Conservation (phyloP, 2,329 filamentous ascomycete genomes). For the Aureobasidium melanogenum region DNA sequence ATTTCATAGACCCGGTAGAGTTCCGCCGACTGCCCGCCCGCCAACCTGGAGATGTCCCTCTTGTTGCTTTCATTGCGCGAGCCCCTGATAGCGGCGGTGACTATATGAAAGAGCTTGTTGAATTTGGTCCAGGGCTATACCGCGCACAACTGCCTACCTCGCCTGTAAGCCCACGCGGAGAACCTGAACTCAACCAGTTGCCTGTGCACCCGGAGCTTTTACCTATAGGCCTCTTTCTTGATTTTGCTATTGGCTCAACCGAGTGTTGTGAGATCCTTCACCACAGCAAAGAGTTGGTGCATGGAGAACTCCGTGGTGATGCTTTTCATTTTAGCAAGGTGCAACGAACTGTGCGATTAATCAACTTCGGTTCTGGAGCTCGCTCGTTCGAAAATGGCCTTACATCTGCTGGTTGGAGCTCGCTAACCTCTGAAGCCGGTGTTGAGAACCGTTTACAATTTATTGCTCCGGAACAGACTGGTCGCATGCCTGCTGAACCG, state of each 20-base stretch:
- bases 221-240: conserved; percentile 67
- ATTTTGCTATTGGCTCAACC: conserved; percentile 83
- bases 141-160: conserved; percentile 16
- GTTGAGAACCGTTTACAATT: conserved; percentile 84
- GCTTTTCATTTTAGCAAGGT: conserved; percentile 78
- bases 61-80: conserved; percentile 75
- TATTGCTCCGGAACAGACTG: conserved; percentile 91
- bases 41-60: conserved; percentile 58
- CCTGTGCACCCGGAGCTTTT: background rate
- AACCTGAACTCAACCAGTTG: background rate
- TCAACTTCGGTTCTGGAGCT: conserved; percentile 78
- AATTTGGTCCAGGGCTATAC: conserved; percentile 60
- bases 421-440: conserved; percentile 71
- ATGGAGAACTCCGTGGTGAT: conserved; percentile 84
- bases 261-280: conserved; percentile 87
- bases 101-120: conserved; percentile 59
- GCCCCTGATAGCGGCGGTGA: conserved; percentile 59
- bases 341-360: conserved; percentile 63
- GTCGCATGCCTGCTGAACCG: conserved; percentile 83
- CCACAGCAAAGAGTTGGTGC: conserved; percentile 74
- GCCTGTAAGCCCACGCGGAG: background rate
- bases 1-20: conserved; percentile 75
- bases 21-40: conserved; percentile 62
- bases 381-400: conserved; percentile 86
- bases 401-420: conserved; percentile 74